phyloP scores from a whole-genome alignment of 1,139 yeast genomes.

The Lipomyces yarrowii region DNA sequence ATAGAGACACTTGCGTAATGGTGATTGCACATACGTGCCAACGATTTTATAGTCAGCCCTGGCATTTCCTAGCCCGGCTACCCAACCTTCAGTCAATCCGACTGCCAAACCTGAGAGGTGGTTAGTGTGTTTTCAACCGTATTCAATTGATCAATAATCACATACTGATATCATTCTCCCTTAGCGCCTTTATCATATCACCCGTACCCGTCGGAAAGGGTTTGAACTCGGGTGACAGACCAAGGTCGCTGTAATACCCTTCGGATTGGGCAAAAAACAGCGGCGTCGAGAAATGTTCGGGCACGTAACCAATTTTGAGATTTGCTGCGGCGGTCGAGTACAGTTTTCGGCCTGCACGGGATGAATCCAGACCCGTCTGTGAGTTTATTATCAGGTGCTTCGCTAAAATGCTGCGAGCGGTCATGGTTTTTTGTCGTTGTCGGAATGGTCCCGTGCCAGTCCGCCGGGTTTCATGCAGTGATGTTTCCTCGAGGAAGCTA shows the following conservation, averaged over 20 bases:
- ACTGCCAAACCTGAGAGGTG: slow-evolving; percentile 58
- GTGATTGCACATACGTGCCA: slow-evolving; percentile 84
- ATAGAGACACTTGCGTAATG: slow-evolving; percentile 52
- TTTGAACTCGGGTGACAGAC: slow-evolving; percentile 60
- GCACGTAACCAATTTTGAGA: slow-evolving; percentile 75
- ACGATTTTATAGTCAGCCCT: slow-evolving; percentile 63
- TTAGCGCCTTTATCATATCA: slow-evolving; percentile 73
- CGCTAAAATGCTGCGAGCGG: neutral
- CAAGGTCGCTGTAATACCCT: slow-evolving; percentile 53
- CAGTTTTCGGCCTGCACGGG: neutral
- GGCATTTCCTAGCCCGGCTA: slow-evolving; percentile 78
- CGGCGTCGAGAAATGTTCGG: slow-evolving; percentile 92
- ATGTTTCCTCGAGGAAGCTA: neutral
- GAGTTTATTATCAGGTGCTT: neutral
- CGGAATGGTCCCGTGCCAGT: neutral
- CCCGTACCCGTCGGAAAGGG: slow-evolving; percentile 90
- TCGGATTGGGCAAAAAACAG: slow-evolving; percentile 68
- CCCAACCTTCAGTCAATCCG: slow-evolving; percentile 89
- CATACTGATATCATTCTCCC: slow-evolving; percentile 58
- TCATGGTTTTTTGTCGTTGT: neutral
- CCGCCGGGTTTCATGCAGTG: neutral
- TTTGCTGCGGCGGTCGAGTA: neutral
- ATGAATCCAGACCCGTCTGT: neutral
- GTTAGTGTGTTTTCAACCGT: neutral
- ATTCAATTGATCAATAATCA: neutral